Evolutionary conservation across 2,329 filamentous ascomycete species (phyloP).

Genomic region (Microsporum ferrugineum): DNA sequence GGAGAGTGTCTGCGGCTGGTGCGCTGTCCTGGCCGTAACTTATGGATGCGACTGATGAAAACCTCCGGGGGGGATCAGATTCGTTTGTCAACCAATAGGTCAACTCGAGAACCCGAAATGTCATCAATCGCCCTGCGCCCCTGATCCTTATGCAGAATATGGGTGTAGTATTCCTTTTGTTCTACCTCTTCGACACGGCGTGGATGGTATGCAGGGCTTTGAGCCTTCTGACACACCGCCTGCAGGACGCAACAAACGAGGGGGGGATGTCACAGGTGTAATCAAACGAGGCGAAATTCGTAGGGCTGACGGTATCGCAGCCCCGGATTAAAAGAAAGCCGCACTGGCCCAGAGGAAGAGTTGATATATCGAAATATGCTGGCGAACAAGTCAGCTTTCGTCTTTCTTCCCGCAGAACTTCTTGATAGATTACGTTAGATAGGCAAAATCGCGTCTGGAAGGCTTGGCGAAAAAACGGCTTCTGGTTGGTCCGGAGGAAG

Average conservation of each 20-base stretch:
- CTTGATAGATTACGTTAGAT: conserved; percentile 2
- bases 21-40: background rate
- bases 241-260: background rate
- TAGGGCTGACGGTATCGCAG: background rate
- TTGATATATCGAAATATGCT: background rate
- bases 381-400: background rate
- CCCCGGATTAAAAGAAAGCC: background rate
- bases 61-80: background rate
- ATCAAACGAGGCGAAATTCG: background rate
- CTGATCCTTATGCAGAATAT: background rate
- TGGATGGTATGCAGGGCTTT: background rate
- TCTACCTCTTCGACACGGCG: background rate
- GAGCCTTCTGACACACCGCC: conserved; percentile 2
- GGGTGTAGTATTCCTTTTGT: background rate
- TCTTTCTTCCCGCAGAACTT: background rate
- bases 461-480: background rate
- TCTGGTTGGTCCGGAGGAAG: background rate
- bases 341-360: background rate
- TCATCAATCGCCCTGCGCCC: background rate
- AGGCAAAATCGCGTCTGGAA: conserved; percentile 1
- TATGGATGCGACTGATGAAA: background rate
- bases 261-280: background rate
- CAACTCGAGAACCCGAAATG: background rate
- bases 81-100: background rate
- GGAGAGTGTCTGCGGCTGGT: background rate